Conservation (phyloP, 2,329 filamentous ascomycete genomes). For the Acarospora socialis region DNA sequence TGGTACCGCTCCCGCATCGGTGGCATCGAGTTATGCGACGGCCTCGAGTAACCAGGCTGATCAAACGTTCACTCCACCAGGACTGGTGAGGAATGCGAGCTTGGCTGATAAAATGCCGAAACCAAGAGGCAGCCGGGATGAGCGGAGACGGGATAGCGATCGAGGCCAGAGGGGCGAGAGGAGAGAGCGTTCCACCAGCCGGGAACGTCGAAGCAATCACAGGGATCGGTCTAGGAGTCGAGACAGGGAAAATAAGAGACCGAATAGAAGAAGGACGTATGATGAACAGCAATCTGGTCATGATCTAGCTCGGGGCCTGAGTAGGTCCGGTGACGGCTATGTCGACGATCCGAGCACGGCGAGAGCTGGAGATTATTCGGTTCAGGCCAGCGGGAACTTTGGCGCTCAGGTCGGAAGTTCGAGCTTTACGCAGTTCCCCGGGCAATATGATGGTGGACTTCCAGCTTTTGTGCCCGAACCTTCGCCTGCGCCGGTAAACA, state of each 20-base stretch:
- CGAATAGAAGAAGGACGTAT: constrained; percentile 17
- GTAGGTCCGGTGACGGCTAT: constrained; percentile 10
- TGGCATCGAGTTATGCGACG: constrained; percentile 25
- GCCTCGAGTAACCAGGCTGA: constrained; percentile 21
- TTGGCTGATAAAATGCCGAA: constrained; percentile 11
- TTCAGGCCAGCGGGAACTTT: constrained; percentile 17
- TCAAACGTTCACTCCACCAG: constrained; percentile 9
- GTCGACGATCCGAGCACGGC: constrained; percentile 15
- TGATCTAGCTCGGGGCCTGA: constrained; percentile 13
- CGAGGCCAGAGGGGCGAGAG: constrained; percentile 14
- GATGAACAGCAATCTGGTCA: constrained; percentile 16
- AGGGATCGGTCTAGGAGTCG: constrained; percentile 15
- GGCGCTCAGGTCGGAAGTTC: constrained; percentile 19
- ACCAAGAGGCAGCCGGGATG: constrained; percentile 1
- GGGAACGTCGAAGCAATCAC: constrained; percentile 11
- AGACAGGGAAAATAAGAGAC: constrained; percentile 12
- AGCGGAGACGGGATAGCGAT: constrained; percentile 3
- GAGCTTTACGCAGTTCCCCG: constrained; percentile 23
- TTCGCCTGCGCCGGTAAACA: constrained; percentile 18
- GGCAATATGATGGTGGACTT: constrained; percentile 18
- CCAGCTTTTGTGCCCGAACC: constrained; percentile 5
- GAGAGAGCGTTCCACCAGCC: constrained; percentile 10
- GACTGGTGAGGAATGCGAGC: constrained; percentile 20
- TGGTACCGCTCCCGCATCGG: constrained; percentile 12
- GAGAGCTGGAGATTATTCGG: constrained; percentile 10